A percentile compares a stretch with the other conserved stretches of the same genome.
These are phyloP conservation scores for Parastagonospora avenae DNA, from an alignment of 2,329 filamentous ascomycete species.

Conservation along the genomic window DNA sequence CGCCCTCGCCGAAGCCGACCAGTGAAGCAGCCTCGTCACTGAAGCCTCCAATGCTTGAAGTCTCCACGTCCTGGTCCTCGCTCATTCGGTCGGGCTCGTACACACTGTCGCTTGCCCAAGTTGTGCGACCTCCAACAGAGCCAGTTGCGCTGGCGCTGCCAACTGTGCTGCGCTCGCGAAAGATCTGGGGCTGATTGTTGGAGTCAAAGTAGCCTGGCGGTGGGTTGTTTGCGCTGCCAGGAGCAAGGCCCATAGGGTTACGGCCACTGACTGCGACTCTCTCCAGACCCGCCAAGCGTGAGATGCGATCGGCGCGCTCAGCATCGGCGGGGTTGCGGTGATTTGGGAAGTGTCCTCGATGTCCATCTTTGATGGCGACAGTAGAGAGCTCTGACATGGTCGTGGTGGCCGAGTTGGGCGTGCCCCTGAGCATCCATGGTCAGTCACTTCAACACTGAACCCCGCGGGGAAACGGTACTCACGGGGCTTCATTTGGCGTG, in stretches of 20 bases:
- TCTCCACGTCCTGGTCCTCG: constrained; percentile 65
- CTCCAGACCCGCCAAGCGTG: constrained; percentile 89
- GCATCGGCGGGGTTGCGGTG: constrained; percentile 76
- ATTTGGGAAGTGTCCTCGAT: constrained; percentile 77
- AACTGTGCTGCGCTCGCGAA: constrained; percentile 82
- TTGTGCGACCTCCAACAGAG: constrained; percentile 70
- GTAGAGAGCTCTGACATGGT: constrained; percentile 91
- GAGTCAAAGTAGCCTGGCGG: constrained; percentile 76
- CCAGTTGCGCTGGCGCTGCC: constrained; percentile 88
- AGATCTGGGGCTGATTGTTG: constrained; percentile 67
- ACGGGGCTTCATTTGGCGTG: constrained; percentile 90
- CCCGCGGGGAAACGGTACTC: constrained; percentile 47
- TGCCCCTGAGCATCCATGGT: constrained; percentile 65
- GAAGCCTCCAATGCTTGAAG: constrained; percentile 74
- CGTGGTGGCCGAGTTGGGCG: constrained; percentile 89
- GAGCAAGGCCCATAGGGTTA: constrained; percentile 50
- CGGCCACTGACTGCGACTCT: constrained; percentile 78
- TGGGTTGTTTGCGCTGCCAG: constrained; percentile 50
- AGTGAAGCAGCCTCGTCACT: constrained; percentile 85
- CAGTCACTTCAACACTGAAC: constrained; percentile 15
- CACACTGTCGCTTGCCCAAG: constrained; percentile 69
- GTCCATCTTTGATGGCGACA: constrained; percentile 94
- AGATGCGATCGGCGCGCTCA: constrained; percentile 93
- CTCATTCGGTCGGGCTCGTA: constrained; percentile 72
- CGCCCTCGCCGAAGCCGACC: constrained; percentile 91